Base-by-base conservation (phyloP, 768 basidiomycete genomes). In the Leccinum obscurum region DNA sequence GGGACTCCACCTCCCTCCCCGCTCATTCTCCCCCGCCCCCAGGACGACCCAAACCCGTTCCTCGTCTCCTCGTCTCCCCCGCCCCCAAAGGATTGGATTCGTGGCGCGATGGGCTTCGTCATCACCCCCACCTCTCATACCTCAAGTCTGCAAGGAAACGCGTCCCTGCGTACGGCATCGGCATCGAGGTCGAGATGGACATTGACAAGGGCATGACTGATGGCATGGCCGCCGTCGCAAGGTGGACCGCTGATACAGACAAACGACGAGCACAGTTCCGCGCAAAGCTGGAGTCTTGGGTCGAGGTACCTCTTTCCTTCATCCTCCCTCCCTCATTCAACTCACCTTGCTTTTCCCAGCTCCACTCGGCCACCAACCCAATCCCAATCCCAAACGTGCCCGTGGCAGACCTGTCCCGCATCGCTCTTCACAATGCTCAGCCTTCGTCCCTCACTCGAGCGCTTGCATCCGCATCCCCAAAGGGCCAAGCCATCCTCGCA, bases 141-240 rank as follows among this genome's bases (percentile, higher is more conserved):
- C 84, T 82, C 17, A 90, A 88, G 66, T 65, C 74, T 1, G 82
- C 81, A 13, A 82, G 84, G 14, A 86, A 86, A 67, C 84, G 92
- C 48, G 77, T 91, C 20, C 87, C 90, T 35, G 92, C 84, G 1
- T 94, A 93, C 71, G 92, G 92, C 9, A 82, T 93, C 63, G 92
- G 92, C 2, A 90, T 94, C 55, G 90, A 93, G 74, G 90, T 93
- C 26, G 90, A 93, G 66, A 88, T 91, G 78, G 85, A 92, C 67
- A 83, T 92, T 58, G 89, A 91, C 74, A 90, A 90, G 75, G 85
- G 83, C 66, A 86, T 90, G 87, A 78, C 78, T 22, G 85, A 83
- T 50, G 90, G 92, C n/a, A 93, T 93, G 88, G 90, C 90, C 39
- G 89, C 92, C 30, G 89, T 94, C 50, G 92, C 92, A 56, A 84